phyloP scores from a whole-genome alignment of 1,284 basidiomycete species.

The Pseudomicrostroma phylloplanum region DNA sequence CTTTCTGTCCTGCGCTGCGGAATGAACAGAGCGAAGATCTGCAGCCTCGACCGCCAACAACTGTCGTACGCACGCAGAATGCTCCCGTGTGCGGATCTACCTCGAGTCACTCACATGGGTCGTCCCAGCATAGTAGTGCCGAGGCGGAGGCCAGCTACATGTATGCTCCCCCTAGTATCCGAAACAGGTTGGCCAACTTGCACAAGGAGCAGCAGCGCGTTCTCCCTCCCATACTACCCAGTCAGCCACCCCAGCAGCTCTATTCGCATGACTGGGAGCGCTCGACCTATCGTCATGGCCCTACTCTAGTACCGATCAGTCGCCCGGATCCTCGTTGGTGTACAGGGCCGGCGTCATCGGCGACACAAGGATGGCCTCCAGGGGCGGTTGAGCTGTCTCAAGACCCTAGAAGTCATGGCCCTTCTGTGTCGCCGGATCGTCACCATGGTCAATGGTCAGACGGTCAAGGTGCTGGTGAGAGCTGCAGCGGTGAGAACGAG shows the following conservation, averaged over 20 bases:
- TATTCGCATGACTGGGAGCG: background rate
- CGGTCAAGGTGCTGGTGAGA: background rate
- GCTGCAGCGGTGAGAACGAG: too few species aligned
- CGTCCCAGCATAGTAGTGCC: background rate
- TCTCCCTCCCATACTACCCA: background rate
- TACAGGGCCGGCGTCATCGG: background rate
- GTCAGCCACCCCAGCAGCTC: background rate
- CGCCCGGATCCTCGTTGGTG: too few species aligned
- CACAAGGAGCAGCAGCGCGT: background rate
- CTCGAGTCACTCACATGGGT: background rate
- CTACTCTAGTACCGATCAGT: too few species aligned
- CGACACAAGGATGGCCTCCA: background rate
- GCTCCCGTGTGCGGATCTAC: background rate
- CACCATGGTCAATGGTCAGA: background rate
- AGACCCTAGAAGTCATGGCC: background rate
- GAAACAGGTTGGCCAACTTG: background rate
- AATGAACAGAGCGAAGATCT: too few species aligned
- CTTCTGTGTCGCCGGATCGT: background rate
- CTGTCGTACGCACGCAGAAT: background rate
- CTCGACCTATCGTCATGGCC: too few species aligned
- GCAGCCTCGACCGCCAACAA: background rate
- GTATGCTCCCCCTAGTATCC: constrained; percentile 4
- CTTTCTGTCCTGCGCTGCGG: too few species aligned
- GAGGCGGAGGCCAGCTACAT: constrained; percentile 6
- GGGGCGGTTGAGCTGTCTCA: background rate